Evolutionary conservation across 2,329 filamentous ascomycete genomes (phyloP).

Genomic region (Fusarium sp.): DNA sequence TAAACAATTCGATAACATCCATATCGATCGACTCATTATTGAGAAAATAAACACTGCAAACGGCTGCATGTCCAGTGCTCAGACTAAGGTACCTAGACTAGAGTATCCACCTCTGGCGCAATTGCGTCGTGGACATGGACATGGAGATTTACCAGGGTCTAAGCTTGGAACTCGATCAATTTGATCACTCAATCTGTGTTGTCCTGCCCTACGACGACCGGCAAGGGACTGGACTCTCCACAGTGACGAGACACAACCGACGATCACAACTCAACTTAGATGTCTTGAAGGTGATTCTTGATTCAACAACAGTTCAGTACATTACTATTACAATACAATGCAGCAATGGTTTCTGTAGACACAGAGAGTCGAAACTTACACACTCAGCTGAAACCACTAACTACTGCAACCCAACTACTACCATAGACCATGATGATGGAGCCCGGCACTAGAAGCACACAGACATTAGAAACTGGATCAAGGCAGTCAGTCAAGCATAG

Average conservation of each 20-base stretch:
- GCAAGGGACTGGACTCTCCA: conserved; percentile 25
- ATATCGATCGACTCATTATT: not conserved
- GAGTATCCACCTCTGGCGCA: conserved; percentile 10
- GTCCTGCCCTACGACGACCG: conserved; percentile 24
- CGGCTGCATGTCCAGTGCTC: conserved; percentile 6
- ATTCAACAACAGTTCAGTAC: not conserved
- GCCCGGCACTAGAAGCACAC: not conserved
- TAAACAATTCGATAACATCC: not conserved
- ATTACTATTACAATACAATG: not conserved
- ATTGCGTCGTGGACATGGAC: conserved; percentile 22
- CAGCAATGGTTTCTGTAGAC: not conserved
- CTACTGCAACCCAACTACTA: conserved; percentile 30
- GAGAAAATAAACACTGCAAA: conserved; percentile 5
- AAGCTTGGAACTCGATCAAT: conserved; percentile 34
- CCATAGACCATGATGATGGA: conserved; percentile 11
- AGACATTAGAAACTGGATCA: conserved; percentile 13
- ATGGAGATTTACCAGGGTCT: conserved; percentile 33
- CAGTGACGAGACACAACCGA: conserved; percentile 27
- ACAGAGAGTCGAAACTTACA: not conserved
- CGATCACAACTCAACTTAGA: conserved; percentile 22
- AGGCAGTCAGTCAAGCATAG: not conserved
- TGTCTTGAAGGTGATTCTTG: not conserved
- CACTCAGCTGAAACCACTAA: conserved; percentile 36
- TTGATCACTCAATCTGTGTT: conserved; percentile 22
- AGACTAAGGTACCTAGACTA: not conserved